phyloP scores from a whole-genome alignment of 225 moss, liverwort and hornwort genomes.

The Sphagnum tenellum region DNA sequence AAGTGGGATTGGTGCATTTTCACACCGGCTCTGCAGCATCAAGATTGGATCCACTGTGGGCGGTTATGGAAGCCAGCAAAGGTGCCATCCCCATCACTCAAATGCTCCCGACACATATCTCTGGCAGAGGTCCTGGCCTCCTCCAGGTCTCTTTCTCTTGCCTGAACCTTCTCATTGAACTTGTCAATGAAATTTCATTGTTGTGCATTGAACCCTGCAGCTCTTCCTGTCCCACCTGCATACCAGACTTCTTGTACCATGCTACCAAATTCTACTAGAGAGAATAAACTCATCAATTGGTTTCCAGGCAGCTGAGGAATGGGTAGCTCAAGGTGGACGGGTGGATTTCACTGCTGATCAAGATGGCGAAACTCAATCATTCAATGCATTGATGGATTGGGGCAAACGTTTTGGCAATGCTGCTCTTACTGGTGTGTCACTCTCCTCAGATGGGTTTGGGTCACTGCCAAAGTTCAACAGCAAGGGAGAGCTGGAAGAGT shows the following conservation, averaged over 20 bases:
- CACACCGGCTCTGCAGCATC: constrained; percentile 80
- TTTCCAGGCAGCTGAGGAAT: constrained; percentile 68
- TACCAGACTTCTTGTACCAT: too few species aligned
- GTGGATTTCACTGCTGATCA: constrained; percentile 86
- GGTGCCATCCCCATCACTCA: constrained; percentile 77
- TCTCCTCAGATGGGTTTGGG: constrained; percentile 91
- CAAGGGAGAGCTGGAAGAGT: constrained; percentile 54
- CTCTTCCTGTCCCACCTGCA: too few species aligned
- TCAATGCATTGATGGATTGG: constrained; percentile 64
- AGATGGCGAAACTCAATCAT: constrained; percentile 32
- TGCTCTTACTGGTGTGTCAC: constrained; percentile 35
- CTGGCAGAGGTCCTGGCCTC: constrained; percentile 60
- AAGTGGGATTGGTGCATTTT: constrained; percentile 71
- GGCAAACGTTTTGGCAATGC: constrained; percentile 27
- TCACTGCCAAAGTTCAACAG: constrained; percentile 67
- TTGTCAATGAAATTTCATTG: too few species aligned
- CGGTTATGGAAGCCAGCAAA: constrained; percentile 57
- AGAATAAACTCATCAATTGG: neutral
- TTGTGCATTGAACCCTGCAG: too few species aligned
- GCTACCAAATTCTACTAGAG: too few species aligned
- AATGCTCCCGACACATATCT: constrained; percentile 83
- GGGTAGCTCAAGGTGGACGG: constrained; percentile 65
- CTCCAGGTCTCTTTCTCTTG: constrained; percentile 36
- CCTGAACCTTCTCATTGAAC: too few species aligned
- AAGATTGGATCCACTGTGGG: constrained; percentile 74